Evolutionary conservation across 177 flowering plant genomes (phyloP).

Genomic region (Tripterygium wilfordii): DNA sequence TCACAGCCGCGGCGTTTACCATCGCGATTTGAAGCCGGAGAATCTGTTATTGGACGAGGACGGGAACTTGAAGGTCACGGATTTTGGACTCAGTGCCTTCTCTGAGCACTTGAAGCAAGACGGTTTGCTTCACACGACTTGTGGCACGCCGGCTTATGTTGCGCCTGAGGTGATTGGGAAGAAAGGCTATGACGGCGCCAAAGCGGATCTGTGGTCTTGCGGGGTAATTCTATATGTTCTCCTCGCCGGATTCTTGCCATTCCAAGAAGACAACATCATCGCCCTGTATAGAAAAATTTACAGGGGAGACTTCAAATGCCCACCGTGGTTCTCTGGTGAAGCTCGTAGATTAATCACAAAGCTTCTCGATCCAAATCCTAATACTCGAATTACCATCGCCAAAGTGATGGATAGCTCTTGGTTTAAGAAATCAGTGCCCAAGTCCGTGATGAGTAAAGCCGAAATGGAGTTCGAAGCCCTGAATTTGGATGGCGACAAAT

Average conservation of each 20-base stretch:
- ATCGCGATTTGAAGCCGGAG: slow-evolving; percentile 84
- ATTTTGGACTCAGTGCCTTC: slow-evolving; percentile 67
- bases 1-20: slow-evolving; percentile 84
- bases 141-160: slow-evolving; percentile 88
- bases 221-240: slow-evolving; percentile 78
- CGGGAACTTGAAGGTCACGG: slow-evolving; percentile 68
- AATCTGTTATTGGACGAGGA: slow-evolving; percentile 72
- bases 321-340: slow-evolving; percentile 76
- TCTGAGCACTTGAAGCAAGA: slow-evolving; percentile 62
- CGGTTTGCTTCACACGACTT: slow-evolving; percentile 69
- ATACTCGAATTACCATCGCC: slow-evolving; percentile 41
- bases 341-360: slow-evolving; percentile 41
- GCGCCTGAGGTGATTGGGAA: slow-evolving; percentile 82
- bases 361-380: slow-evolving; percentile 65
- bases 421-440: slow-evolving; percentile 58
- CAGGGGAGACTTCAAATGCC: slow-evolving; percentile 70
- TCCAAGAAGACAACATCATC: slow-evolving; percentile 66
- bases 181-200: slow-evolving; percentile 75
- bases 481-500: slow-evolving; percentile 1
- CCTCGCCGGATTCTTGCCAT: slow-evolving; percentile 73
- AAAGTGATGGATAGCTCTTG: slow-evolving; percentile 52
- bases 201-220: slow-evolving; percentile 84
- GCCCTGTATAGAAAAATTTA: slow-evolving; percentile 70
- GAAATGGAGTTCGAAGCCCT: slow-evolving; percentile 16
- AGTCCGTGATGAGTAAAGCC: slow-evolving; percentile 8